Conservation (phyloP, 2,329 filamentous ascomycete species). For the Plectosphaerella sp. region DNA sequence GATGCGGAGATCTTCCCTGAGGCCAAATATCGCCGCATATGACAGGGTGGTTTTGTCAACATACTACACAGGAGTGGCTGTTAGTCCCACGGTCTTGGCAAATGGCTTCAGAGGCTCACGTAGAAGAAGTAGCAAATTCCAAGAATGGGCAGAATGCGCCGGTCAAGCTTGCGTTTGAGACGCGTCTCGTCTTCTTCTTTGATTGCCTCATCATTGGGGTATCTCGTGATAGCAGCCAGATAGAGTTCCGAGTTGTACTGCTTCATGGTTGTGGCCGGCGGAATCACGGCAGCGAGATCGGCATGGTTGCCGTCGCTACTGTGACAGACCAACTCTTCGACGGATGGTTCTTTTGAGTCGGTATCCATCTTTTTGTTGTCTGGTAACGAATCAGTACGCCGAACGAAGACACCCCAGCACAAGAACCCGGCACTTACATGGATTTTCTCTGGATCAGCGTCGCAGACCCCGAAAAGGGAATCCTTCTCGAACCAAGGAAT, state of each 20-base stretch:
- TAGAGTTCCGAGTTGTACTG: constrained; percentile 18
- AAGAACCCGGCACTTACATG: not conserved
- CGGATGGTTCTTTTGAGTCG: not conserved
- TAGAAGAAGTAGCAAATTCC: constrained; percentile 37
- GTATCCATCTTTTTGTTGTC: not conserved
- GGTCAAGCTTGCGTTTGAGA: constrained; percentile 30
- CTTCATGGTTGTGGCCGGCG: not conserved
- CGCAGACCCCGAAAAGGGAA: not conserved
- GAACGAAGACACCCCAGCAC: not conserved
- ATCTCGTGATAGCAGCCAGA: constrained; percentile 26
- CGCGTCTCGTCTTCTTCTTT: constrained; percentile 25
- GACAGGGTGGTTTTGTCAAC: constrained; percentile 28
- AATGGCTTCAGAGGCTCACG: not conserved
- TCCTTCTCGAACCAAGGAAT: not conserved
- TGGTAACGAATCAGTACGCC: not conserved
- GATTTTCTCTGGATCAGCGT: not conserved
- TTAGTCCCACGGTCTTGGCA: not conserved
- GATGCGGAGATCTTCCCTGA: constrained; percentile 53
- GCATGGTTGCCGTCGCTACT: not conserved
- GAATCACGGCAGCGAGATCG: not conserved
- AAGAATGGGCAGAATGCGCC: constrained; percentile 29
- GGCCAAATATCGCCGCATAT: constrained; percentile 62
- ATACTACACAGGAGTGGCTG: constrained; percentile 13
- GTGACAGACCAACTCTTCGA: not conserved
- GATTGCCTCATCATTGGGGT: constrained; percentile 31